phyloP scores from a whole-genome alignment of 176 grass and related monocot species.

The Carex littledalei region DNA sequence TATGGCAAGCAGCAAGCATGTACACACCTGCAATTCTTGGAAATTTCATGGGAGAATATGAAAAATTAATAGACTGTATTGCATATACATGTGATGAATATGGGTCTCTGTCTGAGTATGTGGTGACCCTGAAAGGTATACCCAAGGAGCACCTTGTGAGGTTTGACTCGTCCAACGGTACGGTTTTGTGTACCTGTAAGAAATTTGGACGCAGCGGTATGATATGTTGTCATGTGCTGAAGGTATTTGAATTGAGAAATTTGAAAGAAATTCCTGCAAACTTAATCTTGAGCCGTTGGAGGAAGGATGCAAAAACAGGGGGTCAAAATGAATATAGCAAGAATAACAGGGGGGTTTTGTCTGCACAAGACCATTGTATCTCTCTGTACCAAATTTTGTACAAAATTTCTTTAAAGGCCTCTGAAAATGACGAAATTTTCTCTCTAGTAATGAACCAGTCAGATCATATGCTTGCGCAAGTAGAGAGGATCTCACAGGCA shows the following conservation, averaged over 20 bases:
- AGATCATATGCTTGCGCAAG: conserved; percentile 60
- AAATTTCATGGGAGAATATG: conserved; percentile 72
- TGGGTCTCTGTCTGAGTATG: conserved; percentile 60
- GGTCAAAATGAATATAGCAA: conserved; percentile 25
- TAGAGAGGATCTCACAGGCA: conserved; percentile 55
- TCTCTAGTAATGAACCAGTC: conserved; percentile 53
- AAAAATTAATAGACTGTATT: conserved; percentile 53
- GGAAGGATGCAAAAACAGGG: conserved; percentile 65
- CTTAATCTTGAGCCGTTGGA: conserved; percentile 78
- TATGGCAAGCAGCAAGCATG: conserved; percentile 75
- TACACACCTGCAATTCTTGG: conserved; percentile 61
- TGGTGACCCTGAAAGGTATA: conserved; percentile 56
- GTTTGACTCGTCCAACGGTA: conserved; percentile 64
- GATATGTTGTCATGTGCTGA: conserved; percentile 84
- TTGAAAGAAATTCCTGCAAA: conserved; percentile 62
- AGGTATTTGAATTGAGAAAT: conserved; percentile 71
- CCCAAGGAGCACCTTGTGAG: conserved; percentile 61
- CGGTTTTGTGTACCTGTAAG: conserved; percentile 68
- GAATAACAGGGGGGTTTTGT: conserved; percentile 21
- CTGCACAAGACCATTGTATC: conserved; percentile 45
- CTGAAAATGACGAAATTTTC: conserved; percentile 62
- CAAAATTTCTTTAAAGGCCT: conserved; percentile 76
- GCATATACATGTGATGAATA: conserved; percentile 56
- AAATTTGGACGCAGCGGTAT: conserved; percentile 74
- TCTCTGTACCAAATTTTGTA: conserved; percentile 63